Conservation (phyloP, 1,284 basidiomycete genomes). For the Somion occarium region DNA sequence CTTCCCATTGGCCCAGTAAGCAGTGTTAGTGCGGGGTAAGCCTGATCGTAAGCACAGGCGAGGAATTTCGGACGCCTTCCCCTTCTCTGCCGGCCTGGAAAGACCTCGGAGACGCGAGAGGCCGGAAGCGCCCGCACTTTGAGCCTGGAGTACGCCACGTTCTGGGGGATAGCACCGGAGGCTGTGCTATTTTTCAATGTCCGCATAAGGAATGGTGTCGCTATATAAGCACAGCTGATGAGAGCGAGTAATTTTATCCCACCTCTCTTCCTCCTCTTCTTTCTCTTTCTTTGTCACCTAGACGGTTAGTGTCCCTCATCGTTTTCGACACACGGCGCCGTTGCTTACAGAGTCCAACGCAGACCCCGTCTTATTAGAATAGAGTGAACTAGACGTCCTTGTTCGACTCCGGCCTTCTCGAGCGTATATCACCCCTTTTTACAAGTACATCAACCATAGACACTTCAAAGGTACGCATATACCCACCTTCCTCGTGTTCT, state of each 20-base stretch:
- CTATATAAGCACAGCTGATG: conserved; percentile 23
- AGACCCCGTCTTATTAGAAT: conserved; percentile 32
- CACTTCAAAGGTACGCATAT: conserved; percentile 25
- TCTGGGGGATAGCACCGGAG: not conserved
- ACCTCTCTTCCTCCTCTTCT: conserved; percentile 29
- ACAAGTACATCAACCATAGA: conserved; percentile 26
- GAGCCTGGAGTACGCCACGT: not conserved
- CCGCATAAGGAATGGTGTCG: conserved; percentile 14
- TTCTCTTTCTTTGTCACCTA: conserved; percentile 35
- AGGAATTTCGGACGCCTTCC: not conserved
- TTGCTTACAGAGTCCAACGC: conserved; percentile 11
- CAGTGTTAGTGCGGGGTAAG: conserved; percentile 9
- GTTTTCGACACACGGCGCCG: not conserved
- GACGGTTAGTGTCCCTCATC: conserved; percentile 33
- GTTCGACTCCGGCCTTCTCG: conserved; percentile 29
- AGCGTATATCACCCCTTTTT: conserved; percentile 22
- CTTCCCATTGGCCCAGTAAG: not conserved
- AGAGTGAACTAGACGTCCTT: conserved; percentile 34
- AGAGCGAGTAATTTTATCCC: conserved; percentile 17
- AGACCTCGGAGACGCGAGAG: not conserved
- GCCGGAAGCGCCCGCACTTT: not conserved
- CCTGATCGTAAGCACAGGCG: not conserved
- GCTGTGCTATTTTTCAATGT: conserved; percentile 25
- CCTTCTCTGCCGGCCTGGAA: not conserved
- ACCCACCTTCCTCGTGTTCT: not conserved